phyloP scores from a whole-genome alignment of 179 eudicot species.

The Drosera spatulata region DNA sequence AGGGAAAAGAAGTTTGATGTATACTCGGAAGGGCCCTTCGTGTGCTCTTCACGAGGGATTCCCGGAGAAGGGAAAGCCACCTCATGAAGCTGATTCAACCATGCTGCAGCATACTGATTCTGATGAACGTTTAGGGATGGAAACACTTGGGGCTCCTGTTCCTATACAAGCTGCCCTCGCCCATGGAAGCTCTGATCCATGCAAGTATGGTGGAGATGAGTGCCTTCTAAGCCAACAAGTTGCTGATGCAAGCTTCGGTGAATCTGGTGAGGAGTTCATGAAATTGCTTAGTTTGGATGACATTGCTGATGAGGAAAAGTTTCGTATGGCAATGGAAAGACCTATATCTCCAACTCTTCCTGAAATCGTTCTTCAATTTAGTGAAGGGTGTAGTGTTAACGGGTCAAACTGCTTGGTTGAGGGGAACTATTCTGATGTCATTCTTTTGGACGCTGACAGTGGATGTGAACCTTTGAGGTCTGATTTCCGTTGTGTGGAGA shows the following conservation, averaged over 20 bases:
- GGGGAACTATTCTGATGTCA: constrained; percentile 2
- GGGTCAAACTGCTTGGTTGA: constrained; percentile 3
- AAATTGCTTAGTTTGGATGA: constrained; percentile 67
- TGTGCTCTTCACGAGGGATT: constrained; percentile 13
- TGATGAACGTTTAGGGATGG: constrained; percentile 6
- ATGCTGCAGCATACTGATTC: constrained; percentile 11
- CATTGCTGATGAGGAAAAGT: constrained; percentile 45
- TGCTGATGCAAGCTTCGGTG: constrained; percentile 13
- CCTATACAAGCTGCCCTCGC: constrained; percentile 7
- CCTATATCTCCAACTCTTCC: constrained; percentile 75
- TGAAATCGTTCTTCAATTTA: constrained; percentile 21
- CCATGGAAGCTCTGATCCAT: constrained; percentile 9
- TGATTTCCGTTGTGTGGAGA: constrained; percentile 15
- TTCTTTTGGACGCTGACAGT: constrained; percentile 5
- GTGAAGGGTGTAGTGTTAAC: constrained; percentile 5
- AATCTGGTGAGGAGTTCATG: constrained; percentile 39
- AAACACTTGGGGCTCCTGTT: constrained; percentile 8
- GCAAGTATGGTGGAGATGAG: constrained; percentile 16
- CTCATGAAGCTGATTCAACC: constrained; percentile 16
- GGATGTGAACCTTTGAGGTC: constrained; percentile 6
- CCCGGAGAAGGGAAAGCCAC: constrained; percentile 29
- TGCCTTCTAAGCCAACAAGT: constrained; percentile 10
- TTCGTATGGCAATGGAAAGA: constrained; percentile 41
- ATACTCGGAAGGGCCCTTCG: constrained; percentile 13
- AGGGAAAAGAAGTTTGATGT: constrained; percentile 13